phyloP scores from a whole-genome alignment of 768 basidiomycete species.

The Collybia nuda region DNA sequence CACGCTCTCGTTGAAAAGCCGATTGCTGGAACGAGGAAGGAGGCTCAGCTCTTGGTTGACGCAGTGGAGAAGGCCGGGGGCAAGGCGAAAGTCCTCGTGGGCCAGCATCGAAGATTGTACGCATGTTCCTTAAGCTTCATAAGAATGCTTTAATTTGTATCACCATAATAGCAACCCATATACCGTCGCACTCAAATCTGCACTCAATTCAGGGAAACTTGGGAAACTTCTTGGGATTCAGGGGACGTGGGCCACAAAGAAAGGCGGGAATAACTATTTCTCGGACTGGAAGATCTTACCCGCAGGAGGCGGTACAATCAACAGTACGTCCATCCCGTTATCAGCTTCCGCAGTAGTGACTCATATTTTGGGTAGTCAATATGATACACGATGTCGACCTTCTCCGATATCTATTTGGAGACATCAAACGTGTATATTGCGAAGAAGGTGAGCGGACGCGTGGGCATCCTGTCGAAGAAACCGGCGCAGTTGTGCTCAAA shows the following conservation, averaged over 20 bases:
- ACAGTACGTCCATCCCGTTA: not conserved
- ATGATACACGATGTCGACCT: conserved; percentile 11
- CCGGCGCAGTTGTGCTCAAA: conserved; percentile 4
- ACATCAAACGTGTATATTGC: conserved; percentile 5
- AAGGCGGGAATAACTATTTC: conserved; percentile 1
- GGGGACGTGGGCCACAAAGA: conserved; percentile 6
- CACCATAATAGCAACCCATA: conserved; percentile 1
- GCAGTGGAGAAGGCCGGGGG: not conserved
- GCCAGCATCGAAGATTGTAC: conserved; percentile 8
- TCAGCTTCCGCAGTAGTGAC: not conserved
- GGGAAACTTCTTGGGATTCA: conserved; percentile 2
- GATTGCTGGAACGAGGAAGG: not conserved
- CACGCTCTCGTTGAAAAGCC: conserved; percentile 6
- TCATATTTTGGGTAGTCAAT: conserved; percentile 2
- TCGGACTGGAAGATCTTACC: not conserved
- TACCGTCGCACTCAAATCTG: not conserved
- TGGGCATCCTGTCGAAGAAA: conserved; percentile 6
- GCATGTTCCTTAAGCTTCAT: not conserved
- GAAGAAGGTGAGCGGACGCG: conserved; percentile 3
- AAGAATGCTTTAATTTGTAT: not conserved
- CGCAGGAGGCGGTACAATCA: not conserved
- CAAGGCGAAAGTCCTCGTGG: not conserved
- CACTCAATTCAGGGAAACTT: not conserved
- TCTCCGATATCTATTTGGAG: conserved; percentile 7
- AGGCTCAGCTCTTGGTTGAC: not conserved